A percentile compares a stretch with the other conserved stretches of the same genome.
Evolutionary conservation across 1,139 yeast genomes (phyloP).

Genomic region (Zygosaccharomyces sapae): DNA sequence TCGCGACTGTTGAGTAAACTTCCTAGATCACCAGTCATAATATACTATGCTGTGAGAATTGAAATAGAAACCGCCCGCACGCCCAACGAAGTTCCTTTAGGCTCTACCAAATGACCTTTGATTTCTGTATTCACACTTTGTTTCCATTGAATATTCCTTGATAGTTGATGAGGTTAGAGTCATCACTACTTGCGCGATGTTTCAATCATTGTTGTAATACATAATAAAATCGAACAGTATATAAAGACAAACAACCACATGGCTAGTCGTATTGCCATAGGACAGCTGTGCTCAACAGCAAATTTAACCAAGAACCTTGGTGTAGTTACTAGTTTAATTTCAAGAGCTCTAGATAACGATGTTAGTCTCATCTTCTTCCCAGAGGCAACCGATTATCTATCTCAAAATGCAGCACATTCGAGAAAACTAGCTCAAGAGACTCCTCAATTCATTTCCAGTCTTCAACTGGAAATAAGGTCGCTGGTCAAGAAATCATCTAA

Average conservation of each 20-base stretch:
- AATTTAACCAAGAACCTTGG: constrained; percentile 56
- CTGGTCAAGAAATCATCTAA: constrained; percentile 36
- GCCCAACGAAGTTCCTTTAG: neutral
- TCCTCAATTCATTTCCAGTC: constrained; percentile 39
- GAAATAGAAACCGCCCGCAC: neutral
- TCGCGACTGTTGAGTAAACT: neutral
- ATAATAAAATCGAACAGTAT: neutral
- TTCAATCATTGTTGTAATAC: neutral
- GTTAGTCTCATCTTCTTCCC: constrained; percentile 77
- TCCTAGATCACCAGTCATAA: neutral
- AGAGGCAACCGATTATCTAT: constrained; percentile 88
- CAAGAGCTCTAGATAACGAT: constrained; percentile 54
- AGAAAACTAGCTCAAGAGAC: constrained; percentile 48
- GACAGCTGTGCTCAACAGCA: constrained; percentile 78
- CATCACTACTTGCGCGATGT: neutral
- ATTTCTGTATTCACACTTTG: neutral
- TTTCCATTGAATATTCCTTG: neutral
- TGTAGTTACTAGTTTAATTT: constrained; percentile 53
- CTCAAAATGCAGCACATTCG: constrained; percentile 65
- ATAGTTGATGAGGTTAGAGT: neutral
- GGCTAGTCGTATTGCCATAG: constrained; percentile 64
- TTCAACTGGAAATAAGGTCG: constrained; percentile 46
- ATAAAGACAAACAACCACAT: neutral
- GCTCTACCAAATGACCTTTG: neutral
- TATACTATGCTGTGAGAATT: neutral